Percentiles rank a stretch among this genome's conserved stretches.
These are phyloP conservation scores for Psilocybe sp. DNA, from an alignment of 768 basidiomycete species.

Conservation along the genomic window DNA sequence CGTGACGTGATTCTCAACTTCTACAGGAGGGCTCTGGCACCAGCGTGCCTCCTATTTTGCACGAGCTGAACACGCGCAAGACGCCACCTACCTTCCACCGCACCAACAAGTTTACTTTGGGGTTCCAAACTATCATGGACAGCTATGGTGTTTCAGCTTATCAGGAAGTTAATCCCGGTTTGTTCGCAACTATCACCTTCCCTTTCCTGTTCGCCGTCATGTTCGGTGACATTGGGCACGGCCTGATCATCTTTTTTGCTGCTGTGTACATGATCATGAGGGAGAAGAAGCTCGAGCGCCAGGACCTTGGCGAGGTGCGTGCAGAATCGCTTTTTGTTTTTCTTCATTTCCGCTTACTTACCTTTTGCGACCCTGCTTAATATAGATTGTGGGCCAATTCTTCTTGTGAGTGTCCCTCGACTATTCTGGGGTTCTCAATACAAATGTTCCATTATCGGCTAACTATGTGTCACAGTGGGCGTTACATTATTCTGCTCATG, in stretches of 20 bases:
- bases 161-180: slow-evolving; percentile 94
- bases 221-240: slow-evolving; percentile 99
- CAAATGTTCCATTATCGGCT: slow-evolving; percentile 9
- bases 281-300: slow-evolving; percentile 78
- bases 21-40: slow-evolving; percentile 85
- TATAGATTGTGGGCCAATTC: slow-evolving; percentile 79
- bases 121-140: slow-evolving; percentile 98
- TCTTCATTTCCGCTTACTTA: neutral
- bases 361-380: slow-evolving; percentile 6
- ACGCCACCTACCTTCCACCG: slow-evolving; percentile 94
- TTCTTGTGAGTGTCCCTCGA: slow-evolving; percentile 72
- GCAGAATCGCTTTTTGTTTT: neutral
- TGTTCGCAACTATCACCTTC: slow-evolving; percentile 91
- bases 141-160: slow-evolving; percentile 93
- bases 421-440: neutral
- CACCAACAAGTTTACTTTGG: slow-evolving; percentile 94
- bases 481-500: slow-evolving; percentile 98
- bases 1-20: slow-evolving; percentile 3
- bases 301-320: slow-evolving; percentile 71
- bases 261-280: slow-evolving; percentile 82
- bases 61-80: slow-evolving; percentile 85
- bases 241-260: slow-evolving; percentile 71
- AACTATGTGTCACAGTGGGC: slow-evolving; percentile 58
- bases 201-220: slow-evolving; percentile 99
- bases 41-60: slow-evolving; percentile 85